Evolutionary conservation across 2,329 filamentous ascomycete species (phyloP), one percentile per base, ranked within the genome.

Genomic region (Trichoderma lentiforme): DNA sequence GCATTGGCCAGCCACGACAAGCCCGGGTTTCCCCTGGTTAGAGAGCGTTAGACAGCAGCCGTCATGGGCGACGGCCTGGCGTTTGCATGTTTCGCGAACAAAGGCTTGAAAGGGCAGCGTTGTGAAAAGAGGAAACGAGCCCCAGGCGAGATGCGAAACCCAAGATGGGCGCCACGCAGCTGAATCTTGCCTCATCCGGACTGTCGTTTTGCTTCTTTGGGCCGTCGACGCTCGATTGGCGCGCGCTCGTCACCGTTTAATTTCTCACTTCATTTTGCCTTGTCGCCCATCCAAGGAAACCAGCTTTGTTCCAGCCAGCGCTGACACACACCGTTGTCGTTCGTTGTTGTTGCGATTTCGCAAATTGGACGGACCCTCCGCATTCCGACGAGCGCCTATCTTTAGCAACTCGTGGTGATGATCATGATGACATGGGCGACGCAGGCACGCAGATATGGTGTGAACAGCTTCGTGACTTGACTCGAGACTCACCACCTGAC

Each of bases 1-100:
- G 76, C 75, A 80, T 81, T 82, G 80, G 80, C 74, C 76, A 73
- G 68, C 47, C 18, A 36, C n/a, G 36, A 28, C 34, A 63, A 21
- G n/a, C 60, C 56, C 72, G 30, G 36, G 57, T 51, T 51, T 34
- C 67, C 67, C 67, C 57, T 70, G 56, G 66, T 24, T 28, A 21
- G 47, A 57, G 30, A 32, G 30, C 30, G 30, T 32, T 32, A 36
- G 43, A 65, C 26, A 32, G 21, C 11, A 34, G 47, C 47, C 63
- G 28, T 66, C 47, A 57, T 34, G 30, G 47, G 24, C 30, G 26
- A 28, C 51, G n/a, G n/a, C 32, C 34, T 26, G 43, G 34, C 60
- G 60, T 26, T 70, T 24, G 53, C 47, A 69, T 39, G 64, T 67
- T 67, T 67, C 51, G 51, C 9, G 51, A 58, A 58, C 51, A 53